Base-by-base conservation (phyloP, 371 early-diverging fungal genomes). In the Mortierella sp. region DNA sequence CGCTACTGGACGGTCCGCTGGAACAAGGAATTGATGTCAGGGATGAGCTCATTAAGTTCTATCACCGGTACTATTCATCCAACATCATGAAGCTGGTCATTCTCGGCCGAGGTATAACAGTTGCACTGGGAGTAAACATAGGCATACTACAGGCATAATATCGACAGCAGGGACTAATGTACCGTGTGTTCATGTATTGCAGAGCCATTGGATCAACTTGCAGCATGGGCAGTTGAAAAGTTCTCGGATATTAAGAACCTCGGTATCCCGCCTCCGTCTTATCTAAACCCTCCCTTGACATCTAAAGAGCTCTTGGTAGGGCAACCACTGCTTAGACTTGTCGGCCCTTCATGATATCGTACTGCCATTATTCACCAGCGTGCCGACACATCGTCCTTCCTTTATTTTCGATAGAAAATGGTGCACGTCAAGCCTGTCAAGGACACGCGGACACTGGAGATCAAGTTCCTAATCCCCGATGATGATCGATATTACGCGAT, bases 21-120 rank as follows among this genome's bases (percentile, higher is more conserved):
- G 34, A 57, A 12, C 81, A 84, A 32, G 94, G 93, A 6, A 72
- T 94, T 31, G 90, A 98, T 70, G 85, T 94, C 42, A 87, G 97
- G 17, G 83, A 88, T 9, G 88, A 89, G 55, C 81, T 97, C 34
- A 75, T 98, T 24, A 88, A 94, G 44, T 97, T 97, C 72, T 92
- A 98, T 72, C 86, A 88, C 34, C 79, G 81, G 48, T 94, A 93
- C 75, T 98, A 98, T 72, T 94, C 95, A 30, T 89, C 97, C 17
- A 95, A 95, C 60, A 90, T 94, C 24, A 98, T 97, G 97, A 92
- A 91, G 67, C 83, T 96, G 23, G 94, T 90, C 47, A 84, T 98
- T n/a, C 78, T 94, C 27, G 97, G 98, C 6, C 86, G 89, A 81
- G 92, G 92, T 90, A 80, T 49, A 28, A 28, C 4, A 17, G 50